Evolutionary conservation across 2,329 filamentous ascomycete species (phyloP).

Genomic region (Alternaria sp.): DNA sequence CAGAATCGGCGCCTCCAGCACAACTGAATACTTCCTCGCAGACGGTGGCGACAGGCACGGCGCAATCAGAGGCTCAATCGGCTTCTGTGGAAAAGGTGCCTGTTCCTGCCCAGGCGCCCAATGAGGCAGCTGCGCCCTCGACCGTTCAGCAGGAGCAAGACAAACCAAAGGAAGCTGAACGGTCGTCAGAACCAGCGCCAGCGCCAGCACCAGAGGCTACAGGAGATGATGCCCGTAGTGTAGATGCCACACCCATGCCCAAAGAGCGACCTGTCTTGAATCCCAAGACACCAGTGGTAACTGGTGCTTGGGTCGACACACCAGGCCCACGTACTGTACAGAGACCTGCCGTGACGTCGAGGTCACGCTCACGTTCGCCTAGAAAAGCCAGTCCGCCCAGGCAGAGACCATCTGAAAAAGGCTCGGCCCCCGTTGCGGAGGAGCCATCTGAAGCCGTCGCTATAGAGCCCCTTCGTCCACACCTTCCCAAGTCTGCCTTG

Average conservation of each 20-base stretch:
- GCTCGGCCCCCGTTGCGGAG: constrained; percentile 2
- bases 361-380: constrained; percentile 27
- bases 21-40: constrained; percentile 26
- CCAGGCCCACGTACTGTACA: constrained; percentile 44
- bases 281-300: constrained; percentile 56
- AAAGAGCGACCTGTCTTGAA: constrained; percentile 29
- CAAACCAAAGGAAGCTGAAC: constrained; percentile 11
- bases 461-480: constrained; percentile 25
- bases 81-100: constrained; percentile 6
- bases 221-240: constrained; percentile 14
- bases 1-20: constrained; percentile 30
- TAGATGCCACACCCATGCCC: constrained; percentile 43
- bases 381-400: constrained; percentile 26
- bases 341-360: constrained; percentile 18
- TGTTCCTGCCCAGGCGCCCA: neutral
- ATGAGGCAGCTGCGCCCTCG: constrained; percentile 8
- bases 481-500: constrained; percentile 47
- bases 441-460: constrained; percentile 1
- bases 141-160: constrained; percentile 13
- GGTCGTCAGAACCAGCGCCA: neutral
- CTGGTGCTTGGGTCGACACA: constrained; percentile 60
- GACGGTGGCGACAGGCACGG: constrained; percentile 11
- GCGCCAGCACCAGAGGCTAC: neutral
- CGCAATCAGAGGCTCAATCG: neutral
- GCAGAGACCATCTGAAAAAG: constrained; percentile 21